Conservation (phyloP, 1,284 basidiomycete genomes). For the Rugosomyces carneus region DNA sequence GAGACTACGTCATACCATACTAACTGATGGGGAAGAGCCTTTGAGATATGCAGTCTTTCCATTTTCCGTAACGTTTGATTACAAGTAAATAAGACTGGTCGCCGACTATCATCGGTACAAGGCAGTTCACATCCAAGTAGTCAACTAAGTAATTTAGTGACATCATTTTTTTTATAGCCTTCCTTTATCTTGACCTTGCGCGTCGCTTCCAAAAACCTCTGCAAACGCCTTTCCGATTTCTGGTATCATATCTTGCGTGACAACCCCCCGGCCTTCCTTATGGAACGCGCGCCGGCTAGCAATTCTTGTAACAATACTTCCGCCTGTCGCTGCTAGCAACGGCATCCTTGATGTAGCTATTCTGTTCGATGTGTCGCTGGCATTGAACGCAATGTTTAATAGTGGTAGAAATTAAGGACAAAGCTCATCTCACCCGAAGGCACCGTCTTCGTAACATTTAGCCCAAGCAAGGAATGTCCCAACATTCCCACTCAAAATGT, state of each 20-base stretch:
- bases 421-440: constrained; percentile 51
- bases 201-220: constrained; percentile 61
- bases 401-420: constrained; percentile 5
- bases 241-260: constrained; percentile 86
- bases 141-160: too few relatives aligned
- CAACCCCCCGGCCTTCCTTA: constrained; percentile 74
- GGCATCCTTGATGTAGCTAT: constrained; percentile 64
- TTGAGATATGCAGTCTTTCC: too few relatives aligned
- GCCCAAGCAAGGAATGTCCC: constrained; percentile 94
- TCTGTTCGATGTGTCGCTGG: constrained; percentile 36
- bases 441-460: constrained; percentile 81
- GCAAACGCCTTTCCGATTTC: constrained; percentile 72
- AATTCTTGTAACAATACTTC: constrained; percentile 82
- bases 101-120: too few relatives aligned
- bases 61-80: too few relatives aligned
- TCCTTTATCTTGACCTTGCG: constrained; percentile 33
- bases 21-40: too few relatives aligned
- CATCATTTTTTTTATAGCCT: constrained; percentile 31
- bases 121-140: too few relatives aligned
- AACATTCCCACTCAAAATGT: constrained; percentile 83
- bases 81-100: too few relatives aligned
- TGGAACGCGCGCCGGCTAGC: constrained; percentile 74
- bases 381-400: neutral
- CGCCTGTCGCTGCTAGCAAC: constrained; percentile 83
- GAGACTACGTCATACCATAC: too few relatives aligned